Evolutionary conservation across 176 grass and related monocot species (phyloP).

Genomic region (Ensete glaucum): DNA sequence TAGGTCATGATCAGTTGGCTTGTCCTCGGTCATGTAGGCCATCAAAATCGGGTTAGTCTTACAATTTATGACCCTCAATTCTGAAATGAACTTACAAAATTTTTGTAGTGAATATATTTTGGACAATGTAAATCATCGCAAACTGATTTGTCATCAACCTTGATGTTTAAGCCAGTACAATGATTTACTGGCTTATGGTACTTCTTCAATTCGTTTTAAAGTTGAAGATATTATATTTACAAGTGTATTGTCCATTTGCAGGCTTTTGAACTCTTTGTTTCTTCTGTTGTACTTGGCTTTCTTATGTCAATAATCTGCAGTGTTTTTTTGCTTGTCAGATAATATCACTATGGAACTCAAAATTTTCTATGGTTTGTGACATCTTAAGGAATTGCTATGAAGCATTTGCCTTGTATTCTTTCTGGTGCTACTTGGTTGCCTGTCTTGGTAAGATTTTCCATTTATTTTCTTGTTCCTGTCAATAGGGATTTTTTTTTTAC

Average conservation of each 20-base stretch:
- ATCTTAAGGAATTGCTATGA: constrained; percentile 89
- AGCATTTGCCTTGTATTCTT: constrained; percentile 86
- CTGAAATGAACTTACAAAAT: too few species aligned
- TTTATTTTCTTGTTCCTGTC: neutral
- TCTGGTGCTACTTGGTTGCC: constrained; percentile 73
- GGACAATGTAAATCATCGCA: too few species aligned
- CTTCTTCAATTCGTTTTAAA: neutral
- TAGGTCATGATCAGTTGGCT: too few species aligned
- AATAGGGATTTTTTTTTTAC: neutral
- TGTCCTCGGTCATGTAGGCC: too few species aligned
- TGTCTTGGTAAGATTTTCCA: constrained; percentile 51
- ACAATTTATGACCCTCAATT: too few species aligned
- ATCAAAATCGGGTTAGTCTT: too few species aligned
- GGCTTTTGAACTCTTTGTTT: neutral
- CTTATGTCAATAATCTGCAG: too few species aligned
- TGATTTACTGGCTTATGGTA: neutral
- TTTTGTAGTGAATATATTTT: too few species aligned
- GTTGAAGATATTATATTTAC: neutral
- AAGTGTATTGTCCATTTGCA: neutral
- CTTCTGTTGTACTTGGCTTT: neutral
- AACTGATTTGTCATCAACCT: too few species aligned
- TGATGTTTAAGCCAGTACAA: too few species aligned
- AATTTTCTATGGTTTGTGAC: constrained; percentile 71
- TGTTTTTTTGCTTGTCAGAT: constrained; percentile 38
- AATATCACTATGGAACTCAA: constrained; percentile 66